These are phyloP conservation scores for Penicillium antarcticum DNA, from an alignment of 495 filamentous ascomycete genomes.

Conservation along the genomic window DNA sequence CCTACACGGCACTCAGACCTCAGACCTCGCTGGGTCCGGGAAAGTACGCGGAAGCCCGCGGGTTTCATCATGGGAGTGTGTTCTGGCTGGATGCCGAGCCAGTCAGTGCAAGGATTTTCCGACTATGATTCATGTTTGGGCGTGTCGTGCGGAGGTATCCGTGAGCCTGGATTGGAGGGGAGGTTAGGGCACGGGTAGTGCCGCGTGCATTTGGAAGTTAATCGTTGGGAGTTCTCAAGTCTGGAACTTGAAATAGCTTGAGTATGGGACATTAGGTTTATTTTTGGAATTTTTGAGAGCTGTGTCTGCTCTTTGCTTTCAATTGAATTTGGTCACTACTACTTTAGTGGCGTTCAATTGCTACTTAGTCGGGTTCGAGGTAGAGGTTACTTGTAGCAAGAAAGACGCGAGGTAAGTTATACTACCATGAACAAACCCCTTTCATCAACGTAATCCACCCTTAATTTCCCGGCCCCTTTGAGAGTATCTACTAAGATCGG, in stretches of 20 bases:
- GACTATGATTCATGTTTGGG: slow-evolving; percentile 2
- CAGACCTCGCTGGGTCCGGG: neutral
- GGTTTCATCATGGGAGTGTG: slow-evolving; percentile 11
- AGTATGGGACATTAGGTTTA: neutral
- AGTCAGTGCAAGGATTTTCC: slow-evolving; percentile 7
- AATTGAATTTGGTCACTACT: neutral
- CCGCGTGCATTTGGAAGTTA: slow-evolving; percentile 5
- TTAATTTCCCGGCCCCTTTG: too few relatives aligned
- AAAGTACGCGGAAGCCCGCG: slow-evolving; percentile 9
- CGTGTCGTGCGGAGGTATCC: neutral
- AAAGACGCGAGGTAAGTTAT: too few relatives aligned
- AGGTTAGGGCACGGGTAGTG: slow-evolving; percentile 10
- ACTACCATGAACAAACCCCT: too few relatives aligned
- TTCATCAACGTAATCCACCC: too few relatives aligned
- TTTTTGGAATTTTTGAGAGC: neutral
- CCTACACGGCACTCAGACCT: neutral
- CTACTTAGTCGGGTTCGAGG: too few relatives aligned
- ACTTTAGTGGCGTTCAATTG: too few relatives aligned
- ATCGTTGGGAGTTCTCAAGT: neutral
- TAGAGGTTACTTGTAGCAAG: too few relatives aligned
- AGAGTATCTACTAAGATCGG: too few relatives aligned
- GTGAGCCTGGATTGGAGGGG: neutral
- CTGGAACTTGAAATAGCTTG: neutral
- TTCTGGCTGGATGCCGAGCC: neutral
- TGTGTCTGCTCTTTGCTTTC: neutral